Evolutionary conservation across 2,329 filamentous ascomycete species (phyloP).

Genomic region (Diaporthe batatas): DNA sequence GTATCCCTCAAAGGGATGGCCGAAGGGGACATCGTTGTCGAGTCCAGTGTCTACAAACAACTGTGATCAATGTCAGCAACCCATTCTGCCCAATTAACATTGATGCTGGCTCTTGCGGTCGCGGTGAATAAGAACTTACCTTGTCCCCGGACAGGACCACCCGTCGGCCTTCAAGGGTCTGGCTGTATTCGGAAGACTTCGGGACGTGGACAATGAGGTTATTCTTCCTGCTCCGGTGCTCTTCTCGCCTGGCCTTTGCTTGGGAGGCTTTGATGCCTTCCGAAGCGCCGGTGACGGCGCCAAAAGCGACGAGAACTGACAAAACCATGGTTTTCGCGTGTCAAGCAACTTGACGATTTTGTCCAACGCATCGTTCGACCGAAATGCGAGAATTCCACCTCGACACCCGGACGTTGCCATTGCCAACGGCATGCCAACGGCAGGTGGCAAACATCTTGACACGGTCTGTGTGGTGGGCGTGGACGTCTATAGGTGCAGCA

Average conservation of each 20-base stretch:
- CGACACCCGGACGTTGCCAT: conserved; percentile 16
- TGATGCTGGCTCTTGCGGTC: not conserved
- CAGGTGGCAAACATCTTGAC: conserved; percentile 26
- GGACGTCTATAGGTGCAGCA: not conserved
- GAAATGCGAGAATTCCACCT: not conserved
- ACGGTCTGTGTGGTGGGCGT: conserved; percentile 19
- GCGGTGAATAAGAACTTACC: conserved; percentile 45
- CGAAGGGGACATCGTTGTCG: conserved; percentile 49
- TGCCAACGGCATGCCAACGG: not conserved
- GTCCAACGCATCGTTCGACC: conserved; percentile 4
- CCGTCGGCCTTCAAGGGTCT: conserved; percentile 57
- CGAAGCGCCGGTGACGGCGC: conserved; percentile 60
- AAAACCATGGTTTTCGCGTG: conserved; percentile 37
- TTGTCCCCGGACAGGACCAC: conserved; percentile 60
- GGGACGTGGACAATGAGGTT: conserved; percentile 61
- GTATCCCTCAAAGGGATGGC: conserved; percentile 69
- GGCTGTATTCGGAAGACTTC: conserved; percentile 60
- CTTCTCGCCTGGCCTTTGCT: conserved; percentile 58
- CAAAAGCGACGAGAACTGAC: conserved; percentile 56
- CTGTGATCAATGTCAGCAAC: conserved; percentile 44
- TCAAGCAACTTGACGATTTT: conserved; percentile 12
- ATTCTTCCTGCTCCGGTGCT: conserved; percentile 62
- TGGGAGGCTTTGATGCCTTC: conserved; percentile 63
- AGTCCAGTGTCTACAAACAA: conserved; percentile 61
- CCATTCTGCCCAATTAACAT: not conserved